These are phyloP conservation scores for Lachancea nothofagi DNA, from an alignment of 805 yeast species.

Conservation along the genomic window DNA sequence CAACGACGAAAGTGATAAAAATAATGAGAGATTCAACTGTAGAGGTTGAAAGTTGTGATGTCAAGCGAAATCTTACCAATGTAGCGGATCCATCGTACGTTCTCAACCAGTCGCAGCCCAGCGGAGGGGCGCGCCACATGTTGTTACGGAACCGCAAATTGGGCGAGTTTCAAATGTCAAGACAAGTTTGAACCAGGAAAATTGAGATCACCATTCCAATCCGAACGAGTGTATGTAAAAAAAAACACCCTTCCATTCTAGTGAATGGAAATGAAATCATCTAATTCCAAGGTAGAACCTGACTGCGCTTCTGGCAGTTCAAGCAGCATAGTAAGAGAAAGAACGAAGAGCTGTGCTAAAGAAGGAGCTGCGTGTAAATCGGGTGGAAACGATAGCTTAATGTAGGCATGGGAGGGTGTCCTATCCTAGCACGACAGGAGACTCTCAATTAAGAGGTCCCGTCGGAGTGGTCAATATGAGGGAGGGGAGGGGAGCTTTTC, in stretches of 20 bases:
- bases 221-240: background rate
- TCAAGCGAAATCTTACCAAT: no score
- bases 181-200: no score
- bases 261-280: constrained; percentile 17
- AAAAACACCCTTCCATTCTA: constrained; percentile 4
- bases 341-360: background rate
- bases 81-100: no score
- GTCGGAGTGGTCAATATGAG: background rate
- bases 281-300: constrained; percentile 27
- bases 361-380: background rate
- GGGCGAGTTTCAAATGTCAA: background rate
- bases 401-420: background rate
- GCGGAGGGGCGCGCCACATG: constrained; percentile 10
- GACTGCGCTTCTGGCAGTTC: constrained; percentile 35
- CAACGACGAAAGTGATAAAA: no score
- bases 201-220: background rate
- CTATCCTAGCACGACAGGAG: background rate
- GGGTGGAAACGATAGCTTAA: constrained; percentile 1
- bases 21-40: no score
- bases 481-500: background rate
- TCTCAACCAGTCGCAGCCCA: constrained; percentile 13
- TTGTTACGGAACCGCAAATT: background rate
- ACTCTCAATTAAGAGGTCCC: constrained; percentile 1
- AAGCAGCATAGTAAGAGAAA: constrained; percentile 8
- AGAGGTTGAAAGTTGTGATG: no score